Evolutionary conservation across 345 rosid genomes (phyloP), one percentile per base, ranked within the genome.

Genomic region (Adansonia digitata): DNA sequence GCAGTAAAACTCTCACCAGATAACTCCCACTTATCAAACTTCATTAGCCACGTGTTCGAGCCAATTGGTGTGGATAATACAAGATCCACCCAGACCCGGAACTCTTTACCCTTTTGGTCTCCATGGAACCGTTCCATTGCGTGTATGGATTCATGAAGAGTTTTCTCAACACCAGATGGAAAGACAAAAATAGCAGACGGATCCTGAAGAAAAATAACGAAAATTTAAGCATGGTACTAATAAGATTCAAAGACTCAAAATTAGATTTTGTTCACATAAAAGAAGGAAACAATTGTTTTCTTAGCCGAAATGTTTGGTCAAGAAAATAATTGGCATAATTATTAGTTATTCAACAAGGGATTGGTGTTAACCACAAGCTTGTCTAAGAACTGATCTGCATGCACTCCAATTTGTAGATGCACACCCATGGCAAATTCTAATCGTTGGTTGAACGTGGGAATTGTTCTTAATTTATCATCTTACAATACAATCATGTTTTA

Each of bases 51-150:
- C 46, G 87, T 77, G 72, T 86, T 91, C 11, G 89, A 68, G 78
- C 86, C 83, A 59, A 90, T 82, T 60, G 84, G 87, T 48, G 86
- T 77, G 40, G 94, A 73, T 29, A 88, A 65, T 22, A 93, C 89
- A 70, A 77, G 86, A 82, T 95, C 99, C 69, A 87, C 91, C 99
- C 98, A 95, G 42, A 92, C 87, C 43, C 89, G 83, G 77, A 86
- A 95, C 27, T 62, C 80, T 84, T 89, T 86, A 42, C 94, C 97
- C 80, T 86, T 85, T 80, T 86, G 85, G 82, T 95, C 99, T 71
- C 98, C 97, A 71, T 91, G 85, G 79, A 60, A 75, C 73, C 73
- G 81, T 45, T 80, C 83, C 72, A 93, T 31, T 82, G 81, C 84
- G 62, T 81, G 83, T 72, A 90, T 64, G 76, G 85, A 82, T 6